Evolutionary conservation across 2,329 filamentous ascomycete species (phyloP), one percentile per base, ranked within the genome.

Genomic region (Colletotrichum lupini): DNA sequence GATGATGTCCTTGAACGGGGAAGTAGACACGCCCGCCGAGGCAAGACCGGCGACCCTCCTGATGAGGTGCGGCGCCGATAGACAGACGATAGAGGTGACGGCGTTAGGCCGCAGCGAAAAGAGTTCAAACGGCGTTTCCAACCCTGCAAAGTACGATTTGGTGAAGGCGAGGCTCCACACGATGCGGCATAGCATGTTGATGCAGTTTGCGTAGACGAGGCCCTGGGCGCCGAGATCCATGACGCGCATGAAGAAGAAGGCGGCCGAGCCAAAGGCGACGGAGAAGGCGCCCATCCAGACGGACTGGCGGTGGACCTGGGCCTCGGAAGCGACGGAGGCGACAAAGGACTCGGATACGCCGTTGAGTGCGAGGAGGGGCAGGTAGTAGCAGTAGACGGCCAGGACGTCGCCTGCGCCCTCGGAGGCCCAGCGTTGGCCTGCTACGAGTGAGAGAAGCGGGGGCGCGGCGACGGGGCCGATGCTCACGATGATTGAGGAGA

Each of bases 281-380:
- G 95, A 97, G 80, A 97, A 98, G 2, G 84, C 87, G 4, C 90
- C 89, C 96, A 99, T 98, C 91, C 92, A 97, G 5, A 91, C 81
- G 0, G 93, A 94, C 81, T 99, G 97, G 4, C 81, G 82, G 75
- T 94, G 91, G 3, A 99, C 89, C 76, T 98, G 89, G 4, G 87
- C 83, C 75, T 94, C 89, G 0, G 90, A 92, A 0, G 96, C 95
- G 1, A 97, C 94, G 2, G 94, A 95, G 1, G 95, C 92, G 19
- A 98, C 95, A 78, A 99, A 98, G 0, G 95, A 94, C 83, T 99
- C 97, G 1, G 93, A 91, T 26, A 98, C 90, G 64, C 97, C 97
- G 79, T 99, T 99, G 77, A 97, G 85, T 3, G 96, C 97, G 4
- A 98, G 88, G 30, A 98, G 91, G 0, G 97, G 97, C 72, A 99